Conservation (phyloP, 495 filamentous ascomycete species). For the Bacidia gigantensis region DNA sequence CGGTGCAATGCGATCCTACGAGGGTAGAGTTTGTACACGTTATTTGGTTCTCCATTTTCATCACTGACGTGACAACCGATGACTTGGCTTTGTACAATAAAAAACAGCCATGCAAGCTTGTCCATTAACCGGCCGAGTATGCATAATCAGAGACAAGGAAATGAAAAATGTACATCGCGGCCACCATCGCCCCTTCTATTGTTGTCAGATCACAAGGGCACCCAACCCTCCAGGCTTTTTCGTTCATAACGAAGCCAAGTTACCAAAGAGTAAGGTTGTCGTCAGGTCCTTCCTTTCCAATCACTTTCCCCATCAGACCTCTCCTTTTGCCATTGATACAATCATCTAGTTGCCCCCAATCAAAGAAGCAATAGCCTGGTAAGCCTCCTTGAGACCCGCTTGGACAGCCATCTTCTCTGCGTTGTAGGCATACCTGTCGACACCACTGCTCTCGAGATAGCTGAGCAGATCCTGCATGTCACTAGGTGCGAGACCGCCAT, state of each 20-base stretch:
- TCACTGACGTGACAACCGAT: not conserved
- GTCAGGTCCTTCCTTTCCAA: not conserved
- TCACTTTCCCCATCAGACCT: not conserved
- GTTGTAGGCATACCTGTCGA: constrained; percentile 72
- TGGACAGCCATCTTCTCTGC: constrained; percentile 29
- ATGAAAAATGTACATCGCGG: not conserved
- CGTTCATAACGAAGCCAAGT: not conserved
- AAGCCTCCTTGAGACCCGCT: constrained; percentile 6
- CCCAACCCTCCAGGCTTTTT: not conserved
- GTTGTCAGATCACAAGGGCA: not conserved
- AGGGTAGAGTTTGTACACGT: not conserved
- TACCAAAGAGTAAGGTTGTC: not conserved
- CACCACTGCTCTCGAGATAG: constrained; percentile 49
- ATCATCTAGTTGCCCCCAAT: not conserved
- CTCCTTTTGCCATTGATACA: not conserved
- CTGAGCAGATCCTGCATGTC: constrained; percentile 37
- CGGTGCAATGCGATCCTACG: too few relatives aligned
- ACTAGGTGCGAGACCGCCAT: constrained; percentile 30
- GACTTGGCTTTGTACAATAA: constrained; percentile 1
- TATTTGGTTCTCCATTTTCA: not conserved
- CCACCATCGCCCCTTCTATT: not conserved
- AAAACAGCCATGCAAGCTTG: not conserved
- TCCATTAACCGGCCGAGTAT: constrained; percentile 7
- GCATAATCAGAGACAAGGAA: not conserved
- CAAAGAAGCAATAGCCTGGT: not conserved